Conservation (phyloP, 2,329 filamentous ascomycete genomes). For the Colletotrichum sp. region DNA sequence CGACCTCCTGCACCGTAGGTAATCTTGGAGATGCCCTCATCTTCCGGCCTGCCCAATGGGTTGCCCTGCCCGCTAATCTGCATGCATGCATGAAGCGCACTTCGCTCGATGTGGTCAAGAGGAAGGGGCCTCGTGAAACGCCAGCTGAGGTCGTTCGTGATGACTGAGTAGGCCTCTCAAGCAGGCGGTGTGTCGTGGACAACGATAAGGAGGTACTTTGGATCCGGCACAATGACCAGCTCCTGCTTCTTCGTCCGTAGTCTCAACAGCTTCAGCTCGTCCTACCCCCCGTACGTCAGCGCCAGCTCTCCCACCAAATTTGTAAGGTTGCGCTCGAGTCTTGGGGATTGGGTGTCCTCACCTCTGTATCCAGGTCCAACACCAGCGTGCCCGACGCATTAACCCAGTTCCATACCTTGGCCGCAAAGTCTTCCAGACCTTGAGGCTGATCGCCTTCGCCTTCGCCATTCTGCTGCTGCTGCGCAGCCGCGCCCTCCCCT, state of each 20-base stretch:
- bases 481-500: constrained; percentile 42
- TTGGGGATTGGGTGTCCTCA: constrained; percentile 35
- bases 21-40: not conserved
- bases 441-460: constrained; percentile 40
- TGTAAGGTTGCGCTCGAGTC: not conserved
- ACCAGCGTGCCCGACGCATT: constrained; percentile 72
- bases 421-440: constrained; percentile 74
- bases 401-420: constrained; percentile 78
- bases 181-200: constrained; percentile 81
- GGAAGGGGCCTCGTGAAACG: not conserved
- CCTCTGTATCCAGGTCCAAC: constrained; percentile 75
- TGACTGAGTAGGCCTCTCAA: constrained; percentile 35
- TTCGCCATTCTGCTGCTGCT: constrained; percentile 42
- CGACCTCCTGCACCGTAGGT: not conserved
- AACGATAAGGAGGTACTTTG: constrained; percentile 79
- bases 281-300: constrained; percentile 45
- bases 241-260: constrained; percentile 86
- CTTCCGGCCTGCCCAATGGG: not conserved
- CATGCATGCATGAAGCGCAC: not conserved
- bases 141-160: not conserved
- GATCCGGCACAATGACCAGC: constrained; percentile 81
- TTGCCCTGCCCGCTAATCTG: not conserved
- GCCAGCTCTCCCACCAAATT: not conserved
- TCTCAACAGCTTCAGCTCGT: constrained; percentile 78
- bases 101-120: not conserved